Conservation (phyloP, 345 rosid genomes). For the Linum tenue region DNA sequence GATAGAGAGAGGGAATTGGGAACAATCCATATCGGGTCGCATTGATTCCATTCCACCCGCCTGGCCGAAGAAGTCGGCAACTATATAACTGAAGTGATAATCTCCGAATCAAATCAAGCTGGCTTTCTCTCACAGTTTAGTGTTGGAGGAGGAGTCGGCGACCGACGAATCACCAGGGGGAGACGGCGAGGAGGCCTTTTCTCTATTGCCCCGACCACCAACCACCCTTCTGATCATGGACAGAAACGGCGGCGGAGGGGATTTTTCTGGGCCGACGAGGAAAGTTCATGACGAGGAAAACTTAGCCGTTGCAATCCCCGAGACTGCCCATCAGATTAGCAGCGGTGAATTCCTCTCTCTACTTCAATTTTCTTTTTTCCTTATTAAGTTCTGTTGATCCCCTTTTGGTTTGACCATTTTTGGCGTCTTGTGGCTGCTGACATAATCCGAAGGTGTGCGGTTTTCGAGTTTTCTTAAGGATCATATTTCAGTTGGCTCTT, state of each 20-base stretch:
- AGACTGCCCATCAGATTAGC: conserved; percentile 81
- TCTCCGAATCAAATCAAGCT: neutral
- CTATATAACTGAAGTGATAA: neutral
- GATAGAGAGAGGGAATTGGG: neutral
- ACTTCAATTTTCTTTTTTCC: neutral
- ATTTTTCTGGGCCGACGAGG: conserved; percentile 1
- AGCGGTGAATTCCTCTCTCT: conserved; percentile 30
- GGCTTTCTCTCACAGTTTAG: neutral
- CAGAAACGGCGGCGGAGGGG: conserved; percentile 12
- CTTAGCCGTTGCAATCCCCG: conserved; percentile 38
- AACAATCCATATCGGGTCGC: neutral
- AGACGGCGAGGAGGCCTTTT: too few relatives aligned
- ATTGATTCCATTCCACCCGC: neutral
- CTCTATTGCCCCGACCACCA: neutral
- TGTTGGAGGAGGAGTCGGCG: too few relatives aligned
- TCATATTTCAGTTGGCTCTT: too few relatives aligned
- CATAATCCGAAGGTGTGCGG: too few relatives aligned
- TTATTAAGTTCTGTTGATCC: neutral
- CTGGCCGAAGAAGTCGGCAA: neutral
- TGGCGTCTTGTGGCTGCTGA: too few relatives aligned
- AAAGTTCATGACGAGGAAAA: conserved; percentile 23
- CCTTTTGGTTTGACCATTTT: too few relatives aligned
- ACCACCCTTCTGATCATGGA: neutral
- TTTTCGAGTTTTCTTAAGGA: too few relatives aligned
- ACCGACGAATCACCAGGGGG: neutral